Evolutionary conservation across 495 filamentous ascomycete genomes (phyloP).

Genomic region (Aspergillus mulundensis): DNA sequence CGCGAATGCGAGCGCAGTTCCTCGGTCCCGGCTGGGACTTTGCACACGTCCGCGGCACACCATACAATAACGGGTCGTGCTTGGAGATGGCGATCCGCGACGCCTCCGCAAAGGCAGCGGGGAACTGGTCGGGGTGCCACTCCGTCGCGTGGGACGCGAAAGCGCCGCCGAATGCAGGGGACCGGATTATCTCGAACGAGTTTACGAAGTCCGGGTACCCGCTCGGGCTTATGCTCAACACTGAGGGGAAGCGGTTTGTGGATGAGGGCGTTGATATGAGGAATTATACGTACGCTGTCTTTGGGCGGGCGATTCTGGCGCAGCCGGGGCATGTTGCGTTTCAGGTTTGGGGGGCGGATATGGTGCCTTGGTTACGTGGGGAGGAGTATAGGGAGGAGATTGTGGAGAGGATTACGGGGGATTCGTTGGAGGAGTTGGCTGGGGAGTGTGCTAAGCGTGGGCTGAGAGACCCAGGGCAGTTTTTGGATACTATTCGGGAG

Average conservation of each 20-base stretch:
- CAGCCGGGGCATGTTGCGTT: conserved; percentile 55
- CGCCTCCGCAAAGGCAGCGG: conserved; percentile 42
- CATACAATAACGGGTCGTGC: conserved; percentile 55
- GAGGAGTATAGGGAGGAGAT: conserved; percentile 58
- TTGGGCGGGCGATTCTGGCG: conserved; percentile 51
- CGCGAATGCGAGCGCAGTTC: conserved; percentile 50
- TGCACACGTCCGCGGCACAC: conserved; percentile 56
- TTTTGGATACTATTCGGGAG: conserved; percentile 44
- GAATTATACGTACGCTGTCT: conserved; percentile 62
- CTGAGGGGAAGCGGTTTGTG: conserved; percentile 53
- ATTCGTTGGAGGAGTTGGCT: conserved; percentile 50
- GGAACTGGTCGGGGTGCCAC: conserved; percentile 61
- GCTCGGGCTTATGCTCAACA: conserved; percentile 59
- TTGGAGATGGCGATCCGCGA: conserved; percentile 48
- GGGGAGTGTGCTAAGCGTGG: conserved; percentile 40
- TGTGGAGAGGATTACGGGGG: conserved; percentile 44
- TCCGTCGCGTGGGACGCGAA: conserved; percentile 60
- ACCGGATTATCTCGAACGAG: conserved; percentile 54
- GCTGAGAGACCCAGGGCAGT: conserved; percentile 33
- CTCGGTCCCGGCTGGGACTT: conserved; percentile 60
- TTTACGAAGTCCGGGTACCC: conserved; percentile 67
- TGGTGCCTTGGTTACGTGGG: conserved; percentile 41
- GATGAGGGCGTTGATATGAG: conserved; percentile 60
- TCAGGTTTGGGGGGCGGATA: conserved; percentile 57
- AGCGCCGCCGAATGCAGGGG: conserved; percentile 44